Base-by-base conservation (phyloP, 1,139 yeast genomes). In the Eremothecium cymbalariae region DNA sequence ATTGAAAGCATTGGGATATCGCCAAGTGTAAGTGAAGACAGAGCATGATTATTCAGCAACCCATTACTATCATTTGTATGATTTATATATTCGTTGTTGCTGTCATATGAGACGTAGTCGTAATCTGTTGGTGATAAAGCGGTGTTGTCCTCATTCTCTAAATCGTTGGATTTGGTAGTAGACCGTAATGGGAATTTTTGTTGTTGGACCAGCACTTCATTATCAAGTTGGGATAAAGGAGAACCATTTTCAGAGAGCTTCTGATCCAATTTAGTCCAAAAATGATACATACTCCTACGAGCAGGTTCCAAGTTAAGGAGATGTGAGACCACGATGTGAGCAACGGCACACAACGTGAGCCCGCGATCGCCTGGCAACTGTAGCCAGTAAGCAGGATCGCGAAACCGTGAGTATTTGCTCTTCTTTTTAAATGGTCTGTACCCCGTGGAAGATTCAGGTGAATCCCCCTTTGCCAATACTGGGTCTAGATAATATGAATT, bases 401-500 rank as follows among this genome's bases (percentile, higher is more conserved):
- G n/a, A n/a, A n/a, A n/a, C n/a, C n/a, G 21, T 9, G 21, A 19
- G 8, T 9, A 9, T 19, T 19, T 9, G 9, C 21, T 8, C 21
- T 19, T 19, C 34, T 3, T 29, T 24, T 13, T 7, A 11, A 12
- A 23, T 8, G 29, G 18, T 13, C 19, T 21, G 20, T n/a, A n/a
- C n/a, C n/a, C n/a, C n/a, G n/a, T 13, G 24, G 12, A 5, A 5
- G 13, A 11, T 13, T 11, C 24, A 11, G 24, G 24, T 5, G 3
- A 13, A 11, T 11, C 24, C 24, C n/a, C 13, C 24, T 21, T 13
- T 11, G 24, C 24, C 4, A 21, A 21, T 13, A 25, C 9, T 19
- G 48, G 44, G 9, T 34, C 38, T 18, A 48, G 37, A 28, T 45
- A 54, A 29, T 43, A 50, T 28, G 45, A 46, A 26, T 48, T 42